Conservation (phyloP, 495 filamentous ascomycete genomes). For the Aspergillus mulundensis region DNA sequence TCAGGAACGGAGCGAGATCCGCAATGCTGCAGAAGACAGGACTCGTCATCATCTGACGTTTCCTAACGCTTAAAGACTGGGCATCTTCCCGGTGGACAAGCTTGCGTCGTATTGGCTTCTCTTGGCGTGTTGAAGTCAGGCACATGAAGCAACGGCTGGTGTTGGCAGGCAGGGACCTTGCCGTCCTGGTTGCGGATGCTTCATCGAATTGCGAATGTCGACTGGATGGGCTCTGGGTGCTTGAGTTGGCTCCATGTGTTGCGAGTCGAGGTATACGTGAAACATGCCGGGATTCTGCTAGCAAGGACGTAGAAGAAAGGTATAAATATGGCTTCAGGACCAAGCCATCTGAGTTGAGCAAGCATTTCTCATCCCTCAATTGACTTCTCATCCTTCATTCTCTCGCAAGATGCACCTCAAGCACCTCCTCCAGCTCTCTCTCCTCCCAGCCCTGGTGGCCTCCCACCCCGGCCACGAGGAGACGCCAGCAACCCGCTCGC, state of each 20-base stretch:
- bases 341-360: not conserved
- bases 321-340: not conserved
- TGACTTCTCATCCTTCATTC: not conserved
- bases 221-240: not conserved
- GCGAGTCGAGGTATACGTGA: too few relatives aligned
- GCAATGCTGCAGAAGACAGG: not conserved
- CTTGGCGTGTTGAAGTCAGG: not conserved
- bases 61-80: not conserved
- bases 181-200: too few relatives aligned
- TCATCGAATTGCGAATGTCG: not conserved
- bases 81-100: not conserved
- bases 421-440: not conserved
- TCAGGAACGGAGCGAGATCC: not conserved
- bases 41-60: slow-evolving; percentile 3
- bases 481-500: not conserved
- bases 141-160: not conserved
- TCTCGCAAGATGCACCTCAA: not conserved
- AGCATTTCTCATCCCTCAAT: too few relatives aligned
- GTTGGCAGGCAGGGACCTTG: not conserved
- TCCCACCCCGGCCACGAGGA: slow-evolving; percentile 4
- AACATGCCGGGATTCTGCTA: too few relatives aligned
- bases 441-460: not conserved
- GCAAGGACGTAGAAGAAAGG: too few relatives aligned
- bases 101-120: not conserved
- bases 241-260: too few relatives aligned